phyloP scores from a whole-genome alignment of 805 yeast genomes.

The Myxozyma nipponensis region DNA sequence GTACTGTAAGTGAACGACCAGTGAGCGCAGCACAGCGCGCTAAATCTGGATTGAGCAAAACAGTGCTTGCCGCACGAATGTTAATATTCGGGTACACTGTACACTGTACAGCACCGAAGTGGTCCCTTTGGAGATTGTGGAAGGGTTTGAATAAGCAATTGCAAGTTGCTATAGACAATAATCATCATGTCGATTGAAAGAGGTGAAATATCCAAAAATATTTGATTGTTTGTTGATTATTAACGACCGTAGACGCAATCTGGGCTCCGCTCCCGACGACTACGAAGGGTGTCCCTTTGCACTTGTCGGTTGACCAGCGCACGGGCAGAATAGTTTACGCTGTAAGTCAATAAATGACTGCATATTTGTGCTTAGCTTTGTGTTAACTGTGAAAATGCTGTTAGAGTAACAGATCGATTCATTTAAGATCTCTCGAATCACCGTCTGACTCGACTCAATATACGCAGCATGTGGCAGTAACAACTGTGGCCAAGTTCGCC shows the following conservation, averaged over 20 bases:
- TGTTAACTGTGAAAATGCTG: too few relatives aligned
- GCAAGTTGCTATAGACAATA: too few relatives aligned
- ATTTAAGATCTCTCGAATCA: slow-evolving; percentile 60
- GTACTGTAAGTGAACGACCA: too few relatives aligned
- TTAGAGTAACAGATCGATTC: slow-evolving; percentile 66
- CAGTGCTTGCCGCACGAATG: too few relatives aligned
- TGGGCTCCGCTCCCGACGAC: slow-evolving; percentile 83
- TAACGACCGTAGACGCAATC: slow-evolving; percentile 22
- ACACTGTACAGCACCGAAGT: too few relatives aligned
- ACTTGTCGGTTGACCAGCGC: slow-evolving; percentile 67
- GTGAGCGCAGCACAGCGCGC: too few relatives aligned
- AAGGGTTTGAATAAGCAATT: too few relatives aligned
- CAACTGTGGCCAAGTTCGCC: slow-evolving; percentile 81
- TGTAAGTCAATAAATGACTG: slow-evolving; percentile 7
- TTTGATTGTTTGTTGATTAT: not conserved
- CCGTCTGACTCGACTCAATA: slow-evolving; percentile 60
- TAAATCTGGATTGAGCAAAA: too few relatives aligned
- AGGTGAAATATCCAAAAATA: not conserved
- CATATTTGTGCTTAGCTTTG: not conserved
- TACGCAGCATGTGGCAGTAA: slow-evolving; percentile 61
- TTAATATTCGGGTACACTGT: too few relatives aligned
- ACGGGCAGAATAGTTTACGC: slow-evolving; percentile 75
- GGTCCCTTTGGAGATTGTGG: too few relatives aligned
- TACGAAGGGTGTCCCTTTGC: slow-evolving; percentile 62
- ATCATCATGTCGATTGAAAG: slow-evolving; percentile 10